Evolutionary conservation across 148 eudicot genomes (phyloP), one percentile per base, ranked within the genome.

Genomic region (Chenopodium quinoa): DNA sequence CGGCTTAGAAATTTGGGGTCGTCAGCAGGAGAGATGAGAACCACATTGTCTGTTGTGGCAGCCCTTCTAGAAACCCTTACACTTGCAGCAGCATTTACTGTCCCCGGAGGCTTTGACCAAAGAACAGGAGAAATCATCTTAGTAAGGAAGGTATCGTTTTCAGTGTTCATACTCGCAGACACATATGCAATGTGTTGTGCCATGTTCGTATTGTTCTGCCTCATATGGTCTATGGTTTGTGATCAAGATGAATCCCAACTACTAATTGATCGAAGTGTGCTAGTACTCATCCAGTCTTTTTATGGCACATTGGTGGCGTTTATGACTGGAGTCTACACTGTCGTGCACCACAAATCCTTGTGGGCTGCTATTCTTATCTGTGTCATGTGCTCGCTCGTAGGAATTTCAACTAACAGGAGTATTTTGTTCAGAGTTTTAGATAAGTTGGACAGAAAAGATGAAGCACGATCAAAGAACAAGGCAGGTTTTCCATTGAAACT

Each of bases 61-160:
- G 79, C 82, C 0, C 87, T 85, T 23, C 40, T 84, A 20, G 72
- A 71, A 23, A 84, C 83, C 44, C 62, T 84, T 16, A 84, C 86
- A 9, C 80, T 80, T 16, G 75, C 83, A 1, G 79, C 85, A 50
- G 82, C 75, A 14, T 79, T 79, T 79, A 79, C 85, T 2, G 66
- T 83, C 22, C 85, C 85, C 0, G 82, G 85, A 1, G 82, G 82
- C 16, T 73, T 71, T 48, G 40, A 78, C 14, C 47, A 44, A 79
- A 27, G 29, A n/a, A 48, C n/a, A 4, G 83, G 79, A n/a, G 75
- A 75, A 23, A 78, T 65, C 7, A 7, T 75, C 25, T 32, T 81
- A 48, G 83, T 22, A 7, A 81, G 32, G 65, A 75, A 47, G 6
- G 40, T 37, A 8, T 44, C 67, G 8, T 75, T 78, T 77, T 31